Conservation (phyloP, 129 eudicot species). For the Flaveria sonorensis region DNA sequence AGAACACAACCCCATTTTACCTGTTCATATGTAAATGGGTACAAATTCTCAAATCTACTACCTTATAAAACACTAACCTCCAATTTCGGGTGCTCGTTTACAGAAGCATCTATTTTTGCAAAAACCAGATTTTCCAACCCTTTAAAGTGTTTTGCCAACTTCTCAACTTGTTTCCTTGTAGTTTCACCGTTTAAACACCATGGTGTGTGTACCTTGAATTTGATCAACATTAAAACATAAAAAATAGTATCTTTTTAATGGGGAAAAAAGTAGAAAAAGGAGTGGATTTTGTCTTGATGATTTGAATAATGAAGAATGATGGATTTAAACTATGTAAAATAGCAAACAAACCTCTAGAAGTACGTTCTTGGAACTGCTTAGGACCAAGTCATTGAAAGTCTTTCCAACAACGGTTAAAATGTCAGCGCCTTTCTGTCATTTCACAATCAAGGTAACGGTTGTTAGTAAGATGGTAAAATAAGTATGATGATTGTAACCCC, state of each 20-base stretch:
- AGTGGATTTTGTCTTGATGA: not conserved
- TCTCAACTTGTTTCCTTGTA: slow-evolving; percentile 83
- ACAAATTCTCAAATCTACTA: not conserved
- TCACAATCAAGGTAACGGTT: slow-evolving; percentile 10
- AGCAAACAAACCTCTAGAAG: slow-evolving; percentile 66
- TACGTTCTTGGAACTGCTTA: slow-evolving; percentile 65
- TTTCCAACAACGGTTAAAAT: slow-evolving; percentile 76
- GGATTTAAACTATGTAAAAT: slow-evolving; percentile 5
- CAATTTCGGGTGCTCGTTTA: slow-evolving; percentile 74
- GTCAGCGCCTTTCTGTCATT: slow-evolving; percentile 60
- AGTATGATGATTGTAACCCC: not conserved
- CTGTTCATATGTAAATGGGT: not conserved
- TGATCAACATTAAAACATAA: slow-evolving; percentile 10
- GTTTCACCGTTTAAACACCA: slow-evolving; percentile 87
- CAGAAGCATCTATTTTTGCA: slow-evolving; percentile 78
- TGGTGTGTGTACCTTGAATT: slow-evolving; percentile 77
- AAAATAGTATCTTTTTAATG: not conserved
- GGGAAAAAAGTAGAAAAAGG: not conserved
- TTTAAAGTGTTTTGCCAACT: slow-evolving; percentile 88
- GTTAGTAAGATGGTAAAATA: not conserved
- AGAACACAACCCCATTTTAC: not conserved
- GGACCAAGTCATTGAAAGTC: slow-evolving; percentile 75
- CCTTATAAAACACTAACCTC: slow-evolving; percentile 40
- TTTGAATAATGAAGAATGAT: slow-evolving; percentile 12
- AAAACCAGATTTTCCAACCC: slow-evolving; percentile 69